Base-by-base conservation (phyloP, 495 filamentous ascomycete species). In the Amniculicola lignicola region DNA sequence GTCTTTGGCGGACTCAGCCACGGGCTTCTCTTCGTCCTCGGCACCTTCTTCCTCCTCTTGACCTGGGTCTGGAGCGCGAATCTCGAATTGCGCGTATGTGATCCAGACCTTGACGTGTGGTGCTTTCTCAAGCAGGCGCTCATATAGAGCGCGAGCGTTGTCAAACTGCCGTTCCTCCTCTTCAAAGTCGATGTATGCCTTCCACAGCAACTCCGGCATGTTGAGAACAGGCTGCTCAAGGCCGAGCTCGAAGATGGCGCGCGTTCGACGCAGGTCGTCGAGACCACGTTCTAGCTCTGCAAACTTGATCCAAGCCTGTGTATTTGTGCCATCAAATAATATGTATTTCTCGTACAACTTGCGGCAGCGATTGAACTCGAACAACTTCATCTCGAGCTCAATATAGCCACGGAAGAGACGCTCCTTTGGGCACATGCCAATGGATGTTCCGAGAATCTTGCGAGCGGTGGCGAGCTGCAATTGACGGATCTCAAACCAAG, bases 21-120 rank as follows among this genome's bases (percentile, higher is more conserved):
- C 77, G 3, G 84, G 82, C 49, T 78, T 74, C 46, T 86, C 85
- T 29, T 80, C 84, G 14, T 77, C 75, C n/a, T 68, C 69, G 3
- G 77, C 75, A 23, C 79, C 81, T 3, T 77, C 78, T 31, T 83
- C 81, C 16, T 80, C 82, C 11, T 86, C 82, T 22, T 82, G 80
- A 0, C 91, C 80, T 62, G 92, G 91, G 12, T 86, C 82, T 22
- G 82, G 80, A 0, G 91, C 80, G 62, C 92, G 91, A 75, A 96
- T 88, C 71, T 98, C 93, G 69, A 97, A 97, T 64, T 90, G 88
- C 12, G 93, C 94, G 72, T 92, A 98, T 67, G 83, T 87, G 74
- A 90, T 95, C 93, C 93, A 98, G 46, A 98, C 93, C 78, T 96
- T 96, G 75, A 96, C 89, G 66, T 98, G 94, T 67, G 89, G 86